Conservation (phyloP, 2,329 filamentous ascomycete species). For the Calonectria honghensis region DNA sequence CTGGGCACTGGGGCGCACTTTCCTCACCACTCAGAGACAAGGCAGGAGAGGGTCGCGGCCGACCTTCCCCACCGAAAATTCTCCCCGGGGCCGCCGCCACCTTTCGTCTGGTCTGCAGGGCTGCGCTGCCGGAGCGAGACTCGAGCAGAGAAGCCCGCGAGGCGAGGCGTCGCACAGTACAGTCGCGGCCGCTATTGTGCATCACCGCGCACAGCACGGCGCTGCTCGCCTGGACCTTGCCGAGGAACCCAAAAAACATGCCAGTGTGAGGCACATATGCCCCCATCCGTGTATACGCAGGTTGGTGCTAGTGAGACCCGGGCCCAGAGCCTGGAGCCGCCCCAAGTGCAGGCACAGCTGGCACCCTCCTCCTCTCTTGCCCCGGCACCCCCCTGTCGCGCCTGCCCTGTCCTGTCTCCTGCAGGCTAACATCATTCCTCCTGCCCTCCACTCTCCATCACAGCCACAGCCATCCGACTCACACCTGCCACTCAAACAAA, state of each 20-base stretch:
- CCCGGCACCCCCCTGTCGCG: conserved; percentile 22
- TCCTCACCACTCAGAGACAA: conserved; percentile 27
- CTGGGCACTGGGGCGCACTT: conserved; percentile 23
- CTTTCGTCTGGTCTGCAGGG: conserved; percentile 26
- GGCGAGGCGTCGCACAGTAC: not conserved
- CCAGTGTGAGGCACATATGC: conserved; percentile 12
- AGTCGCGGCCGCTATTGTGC: not conserved
- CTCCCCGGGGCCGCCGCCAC: conserved; percentile 45
- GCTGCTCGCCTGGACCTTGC: not conserved
- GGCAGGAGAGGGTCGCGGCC: conserved; percentile 21
- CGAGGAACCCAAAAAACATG: not conserved
- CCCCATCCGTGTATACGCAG: conserved; percentile 3
- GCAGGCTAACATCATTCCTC: conserved; percentile 38
- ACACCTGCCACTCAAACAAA: conserved; percentile 31
- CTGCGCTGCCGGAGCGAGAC: conserved; percentile 10
- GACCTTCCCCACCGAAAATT: conserved; percentile 49
- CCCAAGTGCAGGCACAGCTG: conserved; percentile 9
- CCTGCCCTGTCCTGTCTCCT: conserved; percentile 28
- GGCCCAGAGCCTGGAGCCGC: not conserved
- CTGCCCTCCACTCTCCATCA: conserved; percentile 16
- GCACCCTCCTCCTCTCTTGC: conserved; percentile 6
- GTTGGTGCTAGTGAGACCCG: conserved; percentile 14
- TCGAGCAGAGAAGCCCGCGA: not conserved
- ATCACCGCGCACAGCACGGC: not conserved
- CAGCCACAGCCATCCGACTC: conserved; percentile 18